Conservation (phyloP, 192 early-diverging fungal species). For the Backusella sp. region DNA sequence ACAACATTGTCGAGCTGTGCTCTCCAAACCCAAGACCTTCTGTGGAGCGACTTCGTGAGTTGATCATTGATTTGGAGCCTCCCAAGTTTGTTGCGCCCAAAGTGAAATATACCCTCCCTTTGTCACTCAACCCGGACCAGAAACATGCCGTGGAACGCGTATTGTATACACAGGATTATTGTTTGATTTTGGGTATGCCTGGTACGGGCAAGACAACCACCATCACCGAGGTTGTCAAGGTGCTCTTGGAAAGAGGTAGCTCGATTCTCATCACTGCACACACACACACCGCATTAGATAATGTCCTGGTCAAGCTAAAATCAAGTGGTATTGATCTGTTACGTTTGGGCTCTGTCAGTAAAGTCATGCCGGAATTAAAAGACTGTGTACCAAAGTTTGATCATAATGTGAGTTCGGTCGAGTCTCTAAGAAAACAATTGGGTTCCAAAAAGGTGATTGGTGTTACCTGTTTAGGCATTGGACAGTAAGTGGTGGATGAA, state of each 20-base stretch:
- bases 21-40: slow-evolving; percentile 39
- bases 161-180: slow-evolving; percentile 80
- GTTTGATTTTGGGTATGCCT: slow-evolving; percentile 93
- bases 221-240: slow-evolving; percentile 73
- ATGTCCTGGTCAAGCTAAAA: slow-evolving; percentile 85
- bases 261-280: slow-evolving; percentile 86
- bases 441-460: slow-evolving; percentile 68
- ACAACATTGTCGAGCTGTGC: slow-evolving; percentile 72
- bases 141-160: slow-evolving; percentile 65
- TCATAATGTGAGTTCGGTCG: slow-evolving; percentile 51
- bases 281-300: slow-evolving; percentile 93
- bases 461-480: slow-evolving; percentile 86
- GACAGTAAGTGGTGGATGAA: slow-evolving; percentile 53
- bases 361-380: slow-evolving; percentile 13
- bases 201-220: slow-evolving; percentile 97
- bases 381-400: slow-evolving; percentile 25
- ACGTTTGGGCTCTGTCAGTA: slow-evolving; percentile 68
- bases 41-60: slow-evolving; percentile 43
- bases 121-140: slow-evolving; percentile 75
- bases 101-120: background rate
- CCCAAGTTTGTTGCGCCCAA: slow-evolving; percentile 55
- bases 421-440: slow-evolving; percentile 62
- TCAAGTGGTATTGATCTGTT: slow-evolving; percentile 64
- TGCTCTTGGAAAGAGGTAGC: slow-evolving; percentile 66
- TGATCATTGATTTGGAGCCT: slow-evolving; percentile 78